These are phyloP conservation scores for Musa schizocarpa DNA, from an alignment of 176 grass and related monocot species.

Conservation along the genomic window DNA sequence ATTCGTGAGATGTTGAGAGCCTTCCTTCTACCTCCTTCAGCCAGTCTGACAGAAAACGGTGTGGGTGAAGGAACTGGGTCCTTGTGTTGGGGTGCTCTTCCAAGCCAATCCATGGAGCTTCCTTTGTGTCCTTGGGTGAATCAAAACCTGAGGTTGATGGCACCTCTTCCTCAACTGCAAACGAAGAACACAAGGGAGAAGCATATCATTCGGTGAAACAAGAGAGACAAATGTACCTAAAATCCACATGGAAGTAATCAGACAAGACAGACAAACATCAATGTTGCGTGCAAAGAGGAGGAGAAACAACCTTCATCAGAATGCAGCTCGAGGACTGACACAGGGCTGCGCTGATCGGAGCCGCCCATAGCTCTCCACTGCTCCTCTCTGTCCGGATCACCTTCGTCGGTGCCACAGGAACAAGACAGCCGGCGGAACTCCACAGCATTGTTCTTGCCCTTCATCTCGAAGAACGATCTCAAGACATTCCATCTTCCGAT, in stretches of 20 bases:
- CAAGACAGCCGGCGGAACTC: constrained; percentile 40
- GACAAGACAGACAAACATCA: neutral
- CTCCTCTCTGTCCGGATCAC: neutral
- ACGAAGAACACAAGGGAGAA: neutral
- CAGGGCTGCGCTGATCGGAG: constrained; percentile 71
- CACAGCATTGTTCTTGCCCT: neutral
- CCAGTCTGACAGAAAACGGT: constrained; percentile 15
- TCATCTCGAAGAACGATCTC: constrained; percentile 20
- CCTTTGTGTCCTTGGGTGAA: constrained; percentile 12
- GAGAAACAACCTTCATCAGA: constrained; percentile 39
- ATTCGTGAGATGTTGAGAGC: constrained; percentile 12
- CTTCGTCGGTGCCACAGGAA: constrained; percentile 12
- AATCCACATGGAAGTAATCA: neutral
- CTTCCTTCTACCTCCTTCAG: constrained; percentile 24
- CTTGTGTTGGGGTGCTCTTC: constrained; percentile 6
- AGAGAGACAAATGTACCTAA: no score
- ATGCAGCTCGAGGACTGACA: constrained; percentile 79
- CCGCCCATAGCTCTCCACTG: constrained; percentile 25
- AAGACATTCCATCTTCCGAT: neutral
- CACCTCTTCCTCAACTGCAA: constrained; percentile 31
- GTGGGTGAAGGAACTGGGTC: constrained; percentile 25
- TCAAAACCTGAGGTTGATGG: constrained; percentile 45
- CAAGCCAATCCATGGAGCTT: constrained; percentile 12
- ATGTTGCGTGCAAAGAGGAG: neutral
- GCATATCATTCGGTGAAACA: no score